phyloP scores from a whole-genome alignment of 2,329 filamentous ascomycete species.

The Exophiala calicioides region DNA sequence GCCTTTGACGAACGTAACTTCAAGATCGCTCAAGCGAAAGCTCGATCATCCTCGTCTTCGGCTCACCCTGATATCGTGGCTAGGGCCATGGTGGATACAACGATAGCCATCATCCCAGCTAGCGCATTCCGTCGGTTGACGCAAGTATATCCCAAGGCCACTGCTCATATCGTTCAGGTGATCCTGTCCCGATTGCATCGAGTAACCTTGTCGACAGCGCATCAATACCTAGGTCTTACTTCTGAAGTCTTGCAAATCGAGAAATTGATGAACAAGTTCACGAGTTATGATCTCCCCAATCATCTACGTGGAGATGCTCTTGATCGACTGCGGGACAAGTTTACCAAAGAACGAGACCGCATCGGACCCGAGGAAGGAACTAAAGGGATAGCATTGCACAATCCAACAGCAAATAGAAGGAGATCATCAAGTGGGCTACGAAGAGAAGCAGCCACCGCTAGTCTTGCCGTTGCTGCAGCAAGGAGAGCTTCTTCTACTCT shows the following conservation, averaged over 20 bases:
- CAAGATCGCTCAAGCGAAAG: constrained; percentile 27
- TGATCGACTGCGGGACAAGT: constrained; percentile 87
- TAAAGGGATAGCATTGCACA: constrained; percentile 95
- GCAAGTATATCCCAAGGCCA: constrained; percentile 91
- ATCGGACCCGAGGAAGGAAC: constrained; percentile 76
- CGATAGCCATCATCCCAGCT: constrained; percentile 95
- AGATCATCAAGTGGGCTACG: constrained; percentile 73
- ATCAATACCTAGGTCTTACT: constrained; percentile 89
- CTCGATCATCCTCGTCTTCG: constrained; percentile 53
- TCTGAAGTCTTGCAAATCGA: constrained; percentile 91
- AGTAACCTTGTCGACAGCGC: constrained; percentile 90
- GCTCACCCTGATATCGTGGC: constrained; percentile 96
- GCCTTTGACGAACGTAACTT: constrained; percentile 36
- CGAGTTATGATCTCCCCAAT: constrained; percentile 86
- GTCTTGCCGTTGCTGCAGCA: constrained; percentile 58
- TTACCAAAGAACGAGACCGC: constrained; percentile 78
- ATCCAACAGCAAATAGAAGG: constrained; percentile 67
- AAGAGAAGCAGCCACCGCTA: constrained; percentile 76
- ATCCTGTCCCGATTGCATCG: constrained; percentile 92
- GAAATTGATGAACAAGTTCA: constrained; percentile 90
- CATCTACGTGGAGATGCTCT: constrained; percentile 81
- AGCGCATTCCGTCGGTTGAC: constrained; percentile 93
- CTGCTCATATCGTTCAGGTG: constrained; percentile 95
- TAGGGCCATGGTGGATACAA: constrained; percentile 93
- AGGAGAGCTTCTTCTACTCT: constrained; percentile 23